Base-by-base conservation (phyloP, 2,329 filamentous ascomycete genomes). In the Pyricularia grisea region DNA sequence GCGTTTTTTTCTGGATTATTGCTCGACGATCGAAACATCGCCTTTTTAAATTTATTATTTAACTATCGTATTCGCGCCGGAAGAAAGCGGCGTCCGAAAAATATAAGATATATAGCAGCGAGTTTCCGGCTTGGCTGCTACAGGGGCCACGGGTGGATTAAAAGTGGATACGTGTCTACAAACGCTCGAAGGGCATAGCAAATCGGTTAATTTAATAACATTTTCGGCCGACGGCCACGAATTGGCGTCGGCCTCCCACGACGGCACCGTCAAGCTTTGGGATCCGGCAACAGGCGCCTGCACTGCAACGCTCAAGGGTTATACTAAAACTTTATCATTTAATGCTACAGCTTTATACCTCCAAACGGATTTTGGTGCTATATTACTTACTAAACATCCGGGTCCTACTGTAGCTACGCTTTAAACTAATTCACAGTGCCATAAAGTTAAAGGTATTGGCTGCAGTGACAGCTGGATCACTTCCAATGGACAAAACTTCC, bases 101-200 rank as follows among this genome's bases (percentile, higher is more conserved):
- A n/a, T n/a, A n/a, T n/a, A n/a, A n/a, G n/a, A 61, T 61, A 25
- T 61, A n/a, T 61, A 20, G 58, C 23, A 25, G 23, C 58, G 20
- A 69, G 9, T 66, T 73, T 23, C 70, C 71, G 0, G 11, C 25
- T 0, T 76, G 73, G 73, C 42, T 76, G 68, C 66, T 17, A 31
- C 50, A 27, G 4, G 17, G 30, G 27, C 72, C 72, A 10, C 42
- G 27, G 9, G 50, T 72, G 12, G 69, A 72, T n/a, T 12, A 31
- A 1, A 58, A 74, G 42, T 75, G 73, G 31, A 68, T 27, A 28
- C 70, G 14, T 73, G 72, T 67, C 25, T 71, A 5, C 70, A 71
- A 50, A 74, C 72, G 64, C 72, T 76, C 58, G 67, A 73, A 68
- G 74, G 72, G 68, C 72, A 74, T 71, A 71, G 42, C 67, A 4